Evolutionary conservation across 1,284 basidiomycete genomes (phyloP), one percentile per base, ranked within the genome.

Genomic region (Cerioporus squamosus): DNA sequence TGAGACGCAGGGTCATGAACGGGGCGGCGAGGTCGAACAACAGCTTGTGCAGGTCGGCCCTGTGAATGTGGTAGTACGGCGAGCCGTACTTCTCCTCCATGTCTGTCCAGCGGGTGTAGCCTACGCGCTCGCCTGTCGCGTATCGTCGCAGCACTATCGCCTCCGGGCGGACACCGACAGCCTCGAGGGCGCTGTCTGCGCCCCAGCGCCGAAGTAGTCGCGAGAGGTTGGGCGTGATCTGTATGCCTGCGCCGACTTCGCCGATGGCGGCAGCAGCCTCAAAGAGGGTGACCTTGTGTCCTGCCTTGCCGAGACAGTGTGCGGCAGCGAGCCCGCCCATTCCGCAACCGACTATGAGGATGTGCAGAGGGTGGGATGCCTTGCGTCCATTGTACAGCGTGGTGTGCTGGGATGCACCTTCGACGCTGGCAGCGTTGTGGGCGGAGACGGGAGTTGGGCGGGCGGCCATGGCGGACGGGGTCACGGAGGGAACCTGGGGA

Each of bases 1-100:
- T 75, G 42, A 84, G 56, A 23, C 48, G 48, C 46, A 88, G 75
- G 2, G 73, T 69, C 18, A 85, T 84, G 31, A 66, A 66, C 4
- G 79, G 75, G 5, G 65, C 65, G 8, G 81, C 81, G 33, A 82
- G 74, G 23, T 82, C 80, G 59, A 78, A 79, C 15, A 88, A 72
- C 17, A 85, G 72, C 9, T 75, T 70, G 62, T 84, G 80, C 40
- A 89, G 77, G 55, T 86, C 82, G 14, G 82, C 83, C 54, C 87
- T 82, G 77, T 89, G 76, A 48, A 79, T 71, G 60, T 81, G 78
- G 63, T 77, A 80, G 67, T 81, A 81, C 1, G 80, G 80, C 43
- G 77, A 71, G 49, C 77, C 78, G 63, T 77, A 75, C n/a, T 74
- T 70, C 22, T 71, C 68, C 68, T 80, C 77, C 17, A 64, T 55